Conservation (phyloP, 2,329 filamentous ascomycete species). For the Pestalotiopsis sp. region DNA sequence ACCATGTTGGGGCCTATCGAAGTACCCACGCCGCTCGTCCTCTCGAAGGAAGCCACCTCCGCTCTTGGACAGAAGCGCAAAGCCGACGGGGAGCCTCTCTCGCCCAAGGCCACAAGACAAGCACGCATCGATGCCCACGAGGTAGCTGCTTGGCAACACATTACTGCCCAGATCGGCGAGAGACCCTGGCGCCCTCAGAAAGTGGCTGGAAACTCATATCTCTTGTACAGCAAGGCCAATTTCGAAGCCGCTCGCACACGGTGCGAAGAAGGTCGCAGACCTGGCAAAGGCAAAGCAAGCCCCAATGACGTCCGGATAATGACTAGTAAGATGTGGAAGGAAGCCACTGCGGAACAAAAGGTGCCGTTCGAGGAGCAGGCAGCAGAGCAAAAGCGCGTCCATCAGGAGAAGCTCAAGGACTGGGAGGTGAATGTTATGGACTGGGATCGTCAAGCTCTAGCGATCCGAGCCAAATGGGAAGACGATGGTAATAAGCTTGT, state of each 20-base stretch:
- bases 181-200: conserved; percentile 74
- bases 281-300: conserved; percentile 64
- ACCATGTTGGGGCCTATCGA: conserved; percentile 80
- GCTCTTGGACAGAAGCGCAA: conserved; percentile 57
- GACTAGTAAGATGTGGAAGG: conserved; percentile 90
- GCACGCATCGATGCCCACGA: conserved; percentile 61
- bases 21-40: conserved; percentile 75
- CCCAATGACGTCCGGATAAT: conserved; percentile 85
- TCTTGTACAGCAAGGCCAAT: conserved; percentile 82
- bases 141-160: conserved; percentile 52
- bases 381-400: conserved; percentile 68
- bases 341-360: conserved; percentile 69
- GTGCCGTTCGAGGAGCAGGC: conserved; percentile 79
- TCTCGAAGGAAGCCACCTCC: conserved; percentile 55
- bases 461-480: conserved; percentile 51
- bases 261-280: conserved; percentile 68
- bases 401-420: conserved; percentile 57
- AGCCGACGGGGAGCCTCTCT: conserved; percentile 31
- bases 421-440: conserved; percentile 64
- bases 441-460: conserved; percentile 72
- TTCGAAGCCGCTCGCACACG: conserved; percentile 63
- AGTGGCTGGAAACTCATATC: conserved; percentile 80
- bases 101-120: conserved; percentile 50
- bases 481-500: conserved; percentile 53
- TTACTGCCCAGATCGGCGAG: conserved; percentile 67